Evolutionary conservation across 75 land plant species (phyloP), one percentile per base, ranked within the genome.

Genomic region (Isoetes taiwanensis): DNA sequence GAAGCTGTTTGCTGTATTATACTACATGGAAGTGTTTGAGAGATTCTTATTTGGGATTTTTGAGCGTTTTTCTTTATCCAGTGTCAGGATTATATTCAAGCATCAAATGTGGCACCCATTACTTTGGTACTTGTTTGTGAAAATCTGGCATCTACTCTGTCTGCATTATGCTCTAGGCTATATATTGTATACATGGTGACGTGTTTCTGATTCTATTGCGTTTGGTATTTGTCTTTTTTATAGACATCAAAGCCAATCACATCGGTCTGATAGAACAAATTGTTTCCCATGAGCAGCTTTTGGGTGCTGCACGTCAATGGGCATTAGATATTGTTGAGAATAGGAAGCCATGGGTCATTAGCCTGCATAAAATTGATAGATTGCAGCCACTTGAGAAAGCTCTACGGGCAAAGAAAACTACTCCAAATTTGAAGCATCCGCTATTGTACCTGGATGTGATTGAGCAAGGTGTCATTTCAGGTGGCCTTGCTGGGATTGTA

Each of bases 211-310:
- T 43, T 6, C 23, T 17, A 43, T 17, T 6, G 17, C 23, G 4
- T 43, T 43, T 17, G 4, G 50, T 17, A 5, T 24, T 17, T 8
- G 10, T 43, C 4, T 43, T 16, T 5, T 54, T 41, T 71, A 59
- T 76, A 94, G 96, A 56, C 56, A 39, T 94, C 99, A 14, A 94
- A 82, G 64, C 54, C 96, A 32, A 76, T 82, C 31, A 62, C 40
- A 11, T 76, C 99, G 99, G 97, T 5, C 84, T 89, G 30, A 74
- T 94, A 54, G 99, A 94, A 65, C 80, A 58, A 27, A 32, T 90
- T 57, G 96, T 76, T 25, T 32, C 87, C 30, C 60, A 80, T 24
- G 63, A 59, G 34, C 78, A 85, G 43, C 64, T 94, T 63, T 54
- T 94, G 57, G 60, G 58, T 31, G 62, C 72, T 50, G 66, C 99